Percentiles rank a stretch among this genome's conserved stretches.
These are phyloP conservation scores for Pichia sp. DNA, from an alignment of 1,139 yeast species.

Conservation along the genomic window DNA sequence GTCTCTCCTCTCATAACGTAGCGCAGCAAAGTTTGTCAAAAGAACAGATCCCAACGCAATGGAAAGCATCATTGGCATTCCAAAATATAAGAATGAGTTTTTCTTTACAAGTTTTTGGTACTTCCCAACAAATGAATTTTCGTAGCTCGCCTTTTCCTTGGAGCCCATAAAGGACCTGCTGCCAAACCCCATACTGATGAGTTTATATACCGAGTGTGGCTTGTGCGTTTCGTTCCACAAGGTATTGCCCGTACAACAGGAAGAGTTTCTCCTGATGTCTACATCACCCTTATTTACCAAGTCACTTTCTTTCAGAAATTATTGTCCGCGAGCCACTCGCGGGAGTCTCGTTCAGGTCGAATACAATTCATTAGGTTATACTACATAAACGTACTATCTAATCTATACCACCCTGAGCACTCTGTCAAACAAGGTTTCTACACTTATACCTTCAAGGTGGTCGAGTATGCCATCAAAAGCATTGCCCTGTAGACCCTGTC, in stretches of 20 bases:
- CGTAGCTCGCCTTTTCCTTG: constrained; percentile 60
- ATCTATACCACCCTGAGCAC: constrained; percentile 53
- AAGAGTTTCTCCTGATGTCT: too few species aligned
- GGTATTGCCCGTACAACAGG: too few species aligned
- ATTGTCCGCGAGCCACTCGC: too few species aligned
- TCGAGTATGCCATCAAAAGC: constrained; percentile 71
- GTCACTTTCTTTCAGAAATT: too few species aligned
- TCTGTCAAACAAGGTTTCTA: constrained; percentile 75
- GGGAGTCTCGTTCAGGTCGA: too few species aligned
- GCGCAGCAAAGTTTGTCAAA: constrained; percentile 73
- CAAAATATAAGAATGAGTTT: constrained; percentile 76
- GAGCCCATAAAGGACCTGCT: constrained; percentile 61
- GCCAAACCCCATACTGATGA: constrained; percentile 31
- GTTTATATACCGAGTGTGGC: too few species aligned
- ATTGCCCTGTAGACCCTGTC: constrained; percentile 37
- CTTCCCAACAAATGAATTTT: constrained; percentile 63
- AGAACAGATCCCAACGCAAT: constrained; percentile 78
- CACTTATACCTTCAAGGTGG: constrained; percentile 60
- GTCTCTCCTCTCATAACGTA: constrained; percentile 80
- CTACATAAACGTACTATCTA: not conserved
- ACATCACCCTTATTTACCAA: too few species aligned
- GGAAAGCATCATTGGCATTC: constrained; percentile 79
- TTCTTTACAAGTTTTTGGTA: constrained; percentile 59
- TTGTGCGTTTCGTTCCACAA: too few species aligned
- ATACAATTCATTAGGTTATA: not conserved